phyloP scores from a whole-genome alignment of 1,284 basidiomycete species.

The Ganoderma boninense region DNA sequence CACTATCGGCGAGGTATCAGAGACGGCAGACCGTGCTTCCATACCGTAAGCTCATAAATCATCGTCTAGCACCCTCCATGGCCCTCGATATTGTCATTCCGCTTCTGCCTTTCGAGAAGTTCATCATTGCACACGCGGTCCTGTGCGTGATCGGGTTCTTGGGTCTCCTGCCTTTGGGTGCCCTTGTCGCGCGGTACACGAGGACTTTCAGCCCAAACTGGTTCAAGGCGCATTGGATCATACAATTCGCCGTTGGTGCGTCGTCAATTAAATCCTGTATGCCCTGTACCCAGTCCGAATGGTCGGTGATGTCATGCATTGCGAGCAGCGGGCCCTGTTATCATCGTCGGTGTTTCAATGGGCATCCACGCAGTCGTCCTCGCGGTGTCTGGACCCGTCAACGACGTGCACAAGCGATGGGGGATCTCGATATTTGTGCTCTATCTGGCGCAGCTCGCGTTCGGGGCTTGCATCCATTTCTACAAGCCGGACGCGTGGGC shows the following conservation, averaged over 20 bases:
- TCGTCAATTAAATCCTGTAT: not conserved
- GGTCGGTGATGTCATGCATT: not conserved
- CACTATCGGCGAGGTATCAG: not conserved
- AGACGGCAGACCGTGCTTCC: not conserved
- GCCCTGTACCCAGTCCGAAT: slow-evolving; percentile 3
- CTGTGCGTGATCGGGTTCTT: slow-evolving; percentile 43
- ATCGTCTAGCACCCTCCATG: slow-evolving; percentile 7
- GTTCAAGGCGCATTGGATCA: slow-evolving; percentile 41
- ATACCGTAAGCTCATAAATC: slow-evolving; percentile 3
- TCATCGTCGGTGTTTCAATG: slow-evolving; percentile 59
- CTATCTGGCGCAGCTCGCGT: slow-evolving; percentile 61
- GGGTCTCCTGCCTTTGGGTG: slow-evolving; percentile 42
- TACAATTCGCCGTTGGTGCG: slow-evolving; percentile 39
- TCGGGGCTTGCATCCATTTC: slow-evolving; percentile 70
- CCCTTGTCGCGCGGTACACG: slow-evolving; percentile 41
- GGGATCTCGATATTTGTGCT: slow-evolving; percentile 68
- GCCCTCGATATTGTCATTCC: slow-evolving; percentile 24
- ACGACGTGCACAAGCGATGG: slow-evolving; percentile 64
- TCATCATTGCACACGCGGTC: slow-evolving; percentile 49
- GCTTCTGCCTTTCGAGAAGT: slow-evolving; percentile 40
- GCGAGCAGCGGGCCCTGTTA: slow-evolving; percentile 50
- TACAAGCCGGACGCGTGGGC: slow-evolving; percentile 52
- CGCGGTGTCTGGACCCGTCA: slow-evolving; percentile 48
- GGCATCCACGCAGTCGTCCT: slow-evolving; percentile 55
- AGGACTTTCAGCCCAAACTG: slow-evolving; percentile 41